Percentiles rank a stretch among this genome's conserved stretches.
phyloP scores from a whole-genome alignment of 495 filamentous ascomycete species.

The Usnea hakonensis region DNA sequence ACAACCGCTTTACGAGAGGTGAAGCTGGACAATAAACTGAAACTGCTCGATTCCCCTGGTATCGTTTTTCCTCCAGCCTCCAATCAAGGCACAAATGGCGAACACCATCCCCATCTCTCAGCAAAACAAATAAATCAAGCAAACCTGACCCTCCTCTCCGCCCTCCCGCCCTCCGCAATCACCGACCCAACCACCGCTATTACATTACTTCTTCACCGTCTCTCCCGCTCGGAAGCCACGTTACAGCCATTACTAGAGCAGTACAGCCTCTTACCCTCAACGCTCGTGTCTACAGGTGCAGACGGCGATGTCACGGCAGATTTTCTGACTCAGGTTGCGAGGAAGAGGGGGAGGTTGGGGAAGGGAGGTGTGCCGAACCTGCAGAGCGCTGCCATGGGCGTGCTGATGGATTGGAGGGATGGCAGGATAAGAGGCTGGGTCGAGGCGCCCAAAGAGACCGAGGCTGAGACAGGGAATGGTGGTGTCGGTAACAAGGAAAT shows the following conservation, averaged over 20 bases:
- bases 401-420: slow-evolving; percentile 92
- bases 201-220: slow-evolving; percentile 65
- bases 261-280: slow-evolving; percentile 64
- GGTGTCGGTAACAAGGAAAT: slow-evolving; percentile 69
- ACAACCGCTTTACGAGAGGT: slow-evolving; percentile 82
- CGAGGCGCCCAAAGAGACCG: slow-evolving; percentile 51
- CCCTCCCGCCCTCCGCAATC: slow-evolving; percentile 87
- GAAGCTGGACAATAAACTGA: slow-evolving; percentile 92
- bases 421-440: slow-evolving; percentile 92
- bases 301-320: slow-evolving; percentile 74
- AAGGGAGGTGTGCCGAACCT: slow-evolving; percentile 88
- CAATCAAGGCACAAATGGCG: slow-evolving; percentile 27
- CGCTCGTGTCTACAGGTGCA: slow-evolving; percentile 49
- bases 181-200: slow-evolving; percentile 84
- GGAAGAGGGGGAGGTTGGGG: slow-evolving; percentile 83
- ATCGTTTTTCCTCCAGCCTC: slow-evolving; percentile 74
- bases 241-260: slow-evolving; percentile 69
- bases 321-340: slow-evolving; percentile 87
- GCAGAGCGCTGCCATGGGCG: slow-evolving; percentile 77
- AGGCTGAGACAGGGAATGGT: slow-evolving; percentile 23
- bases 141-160: slow-evolving; percentile 79
- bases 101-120: slow-evolving; percentile 38
- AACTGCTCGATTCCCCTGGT: slow-evolving; percentile 89
- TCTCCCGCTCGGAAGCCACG: slow-evolving; percentile 56
- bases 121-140: slow-evolving; percentile 67